Evolutionary conservation across 2,329 filamentous ascomycete genomes (phyloP).

Genomic region (Arthrobotrys sinensis): DNA sequence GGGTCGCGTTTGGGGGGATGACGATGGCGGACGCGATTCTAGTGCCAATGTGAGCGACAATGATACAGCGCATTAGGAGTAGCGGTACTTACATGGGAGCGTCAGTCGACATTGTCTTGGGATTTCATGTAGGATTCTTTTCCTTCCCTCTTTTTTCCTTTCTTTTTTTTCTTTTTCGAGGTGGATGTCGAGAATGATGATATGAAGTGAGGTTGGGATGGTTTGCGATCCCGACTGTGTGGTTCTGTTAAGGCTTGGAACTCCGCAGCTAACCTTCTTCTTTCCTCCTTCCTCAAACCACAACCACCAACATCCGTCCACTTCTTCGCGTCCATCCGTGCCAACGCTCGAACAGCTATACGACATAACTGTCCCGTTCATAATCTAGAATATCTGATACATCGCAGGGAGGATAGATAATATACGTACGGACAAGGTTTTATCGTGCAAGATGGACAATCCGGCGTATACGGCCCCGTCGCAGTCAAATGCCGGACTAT

Average conservation of each 20-base stretch:
- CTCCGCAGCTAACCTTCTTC: constrained; percentile 18
- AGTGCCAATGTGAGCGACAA: constrained; percentile 1
- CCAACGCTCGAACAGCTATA: too few relatives aligned
- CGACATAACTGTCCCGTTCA: too few relatives aligned
- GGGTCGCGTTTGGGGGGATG: constrained; percentile 60
- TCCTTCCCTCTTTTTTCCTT: background rate
- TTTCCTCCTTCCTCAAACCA: constrained; percentile 3
- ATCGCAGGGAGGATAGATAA: background rate
- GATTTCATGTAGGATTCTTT: background rate
- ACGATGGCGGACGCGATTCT: constrained; percentile 61
- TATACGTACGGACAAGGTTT: background rate
- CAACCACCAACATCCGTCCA: background rate
- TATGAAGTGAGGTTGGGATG: constrained; percentile 17
- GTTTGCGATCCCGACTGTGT: background rate
- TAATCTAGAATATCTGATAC: background rate
- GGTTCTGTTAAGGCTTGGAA: constrained; percentile 11
- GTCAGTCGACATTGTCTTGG: constrained; percentile 43
- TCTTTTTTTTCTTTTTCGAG: background rate
- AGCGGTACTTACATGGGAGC: constrained; percentile 46
- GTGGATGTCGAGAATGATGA: constrained; percentile 2
- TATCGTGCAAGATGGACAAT: constrained; percentile 56
- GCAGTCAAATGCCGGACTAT: constrained; percentile 59
- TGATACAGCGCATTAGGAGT: background rate
- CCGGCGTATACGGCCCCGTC: constrained; percentile 44
- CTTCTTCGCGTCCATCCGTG: background rate